Evolutionary conservation across 495 filamentous ascomycete genomes (phyloP), one percentile per base, ranked within the genome.

Genomic region (Penicillium roqueforti): DNA sequence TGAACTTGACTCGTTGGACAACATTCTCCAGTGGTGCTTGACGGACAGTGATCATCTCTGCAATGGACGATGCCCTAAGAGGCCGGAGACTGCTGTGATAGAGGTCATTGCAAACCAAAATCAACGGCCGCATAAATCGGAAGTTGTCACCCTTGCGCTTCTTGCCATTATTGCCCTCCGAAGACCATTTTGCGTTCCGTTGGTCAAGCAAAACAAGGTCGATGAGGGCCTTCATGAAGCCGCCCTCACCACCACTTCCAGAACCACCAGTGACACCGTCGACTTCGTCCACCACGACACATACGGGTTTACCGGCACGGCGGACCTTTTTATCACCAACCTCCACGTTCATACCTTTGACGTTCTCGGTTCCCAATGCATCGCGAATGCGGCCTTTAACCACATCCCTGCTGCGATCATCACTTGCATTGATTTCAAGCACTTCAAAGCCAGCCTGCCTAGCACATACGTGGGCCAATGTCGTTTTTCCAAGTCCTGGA

Each of bases 41-140:
- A 42, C 92, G 86, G 40, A 95, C 85, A 68, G 93, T 88, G n/a
- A 98, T 87, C 29, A 96, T 82, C 68, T 98, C 93, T 2, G 92
- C 93, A 31, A 87, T 72, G 16, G 79, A 83, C 0, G 89, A 89
- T 49, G 88, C 84, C 25, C 93, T 82, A 16, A 98, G 79, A 18
- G 88, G 89, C 10, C 89, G 82, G 23, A 98, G 79, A 50, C 91
- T 88, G 20, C 93, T 82, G 61, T 95, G 89, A 67, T 98, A 98
- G n/a, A 96, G 81, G 70, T 98, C 93, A 55, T 98, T 98, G 78
- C 93, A 98, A 53, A 98, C 91, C 25, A 97, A 71, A 53, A 98
- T 90, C 31, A 98, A 76, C 0, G 93, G 93, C 43, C 93, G 81
- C 70, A 92, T 79, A 48, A 96, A 80, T 25, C 85, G 80, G 67